Base-by-base conservation (phyloP, 176 grass and related monocot genomes). In the Musa beccarii region DNA sequence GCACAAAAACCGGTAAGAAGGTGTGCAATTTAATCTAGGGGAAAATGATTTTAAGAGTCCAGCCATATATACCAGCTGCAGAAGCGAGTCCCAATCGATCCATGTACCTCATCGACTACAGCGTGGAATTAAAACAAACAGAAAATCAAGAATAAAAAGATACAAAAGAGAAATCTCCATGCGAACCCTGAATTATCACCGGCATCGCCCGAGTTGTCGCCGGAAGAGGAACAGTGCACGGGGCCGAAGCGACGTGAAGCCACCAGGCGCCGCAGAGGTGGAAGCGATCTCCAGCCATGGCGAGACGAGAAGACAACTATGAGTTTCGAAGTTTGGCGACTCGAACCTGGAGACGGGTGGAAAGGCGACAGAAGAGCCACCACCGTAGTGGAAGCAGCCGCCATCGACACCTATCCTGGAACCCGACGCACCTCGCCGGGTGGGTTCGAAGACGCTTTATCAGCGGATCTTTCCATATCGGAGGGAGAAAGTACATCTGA, bases 161-260 rank as follows among this genome's bases (percentile, higher is more conserved):
- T 23, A 69, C 11, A 19, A 59, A 57, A 54, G 17, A 59, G 64
- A 3, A 22, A 17, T 10, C 1, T 16, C 23, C 34, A 62, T 22
- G 34, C 61, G 57, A 25, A 85, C 83, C 84, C 81, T 13, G 49
- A 67, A 19, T 65, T 83, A 15, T 84, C 85, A 51, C 81, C 25
- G 50, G 26, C 17, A 24, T 71, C 17, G 49, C 59, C 79, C 77
- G 85, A 68, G 50, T 96, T 83, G 34, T 86, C 79, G 79, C 56
- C 68, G 9, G 87, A 72, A 64, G 76, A 88, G 79, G 29, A 69
- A 49, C 87, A 90, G 63, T 81, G 81, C 52, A 79, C 16, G 11
- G 66, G 3, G 23, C 53, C 34, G 14, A 52, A 25, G 21, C 70
- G 80, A 68, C 17, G 9, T 6, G 19, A 19, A 69, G 29, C 28